Percentiles rank a stretch among this genome's conserved stretches.
phyloP scores from a whole-genome alignment of 228 moss, liverwort and hornwort genomes.

The Sphagnum fallax region DNA sequence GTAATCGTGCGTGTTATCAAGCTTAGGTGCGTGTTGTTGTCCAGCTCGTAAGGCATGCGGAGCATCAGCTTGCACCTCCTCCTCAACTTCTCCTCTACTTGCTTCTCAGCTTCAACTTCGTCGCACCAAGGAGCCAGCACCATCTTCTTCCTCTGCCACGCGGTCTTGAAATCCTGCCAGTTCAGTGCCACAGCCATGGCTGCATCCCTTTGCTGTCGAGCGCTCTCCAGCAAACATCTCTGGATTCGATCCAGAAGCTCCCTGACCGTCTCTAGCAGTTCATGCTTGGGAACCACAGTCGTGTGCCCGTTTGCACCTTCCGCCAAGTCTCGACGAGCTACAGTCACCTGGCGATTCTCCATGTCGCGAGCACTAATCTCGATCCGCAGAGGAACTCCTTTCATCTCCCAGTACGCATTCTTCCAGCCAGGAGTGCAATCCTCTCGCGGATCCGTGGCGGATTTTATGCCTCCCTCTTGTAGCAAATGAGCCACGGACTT shows the following conservation, averaged over 20 bases:
- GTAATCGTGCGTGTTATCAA: background rate
- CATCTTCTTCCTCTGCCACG: slow-evolving; percentile 31
- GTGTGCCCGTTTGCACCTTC: slow-evolving; percentile 14
- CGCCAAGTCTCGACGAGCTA: slow-evolving; percentile 32
- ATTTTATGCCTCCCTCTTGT: slow-evolving; percentile 22
- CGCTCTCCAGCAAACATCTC: slow-evolving; percentile 21
- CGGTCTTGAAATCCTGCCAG: slow-evolving; percentile 35
- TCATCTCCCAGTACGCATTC: slow-evolving; percentile 43
- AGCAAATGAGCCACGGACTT: slow-evolving; percentile 22
- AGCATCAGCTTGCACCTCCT: slow-evolving; percentile 21
- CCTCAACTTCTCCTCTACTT: slow-evolving; percentile 33
- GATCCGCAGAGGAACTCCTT: slow-evolving; percentile 39
- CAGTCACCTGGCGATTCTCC: slow-evolving; percentile 26
- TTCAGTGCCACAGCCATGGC: slow-evolving; percentile 15
- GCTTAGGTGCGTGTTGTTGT: slow-evolving; percentile 9
- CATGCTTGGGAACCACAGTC: slow-evolving; percentile 6
- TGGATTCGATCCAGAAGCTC: slow-evolving; percentile 27
- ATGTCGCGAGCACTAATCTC: slow-evolving; percentile 47
- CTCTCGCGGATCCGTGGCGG: slow-evolving; percentile 34
- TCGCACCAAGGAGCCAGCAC: slow-evolving; percentile 54
- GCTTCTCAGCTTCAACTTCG: slow-evolving; percentile 22
- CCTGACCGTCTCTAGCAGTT: slow-evolving; percentile 4
- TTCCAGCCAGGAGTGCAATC: slow-evolving; percentile 40
- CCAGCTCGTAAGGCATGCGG: slow-evolving; percentile 40
- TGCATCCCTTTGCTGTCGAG: slow-evolving; percentile 19